Evolutionary conservation across 441 rosid genomes (phyloP).

Genomic region (Metrosideros polymorpha): DNA sequence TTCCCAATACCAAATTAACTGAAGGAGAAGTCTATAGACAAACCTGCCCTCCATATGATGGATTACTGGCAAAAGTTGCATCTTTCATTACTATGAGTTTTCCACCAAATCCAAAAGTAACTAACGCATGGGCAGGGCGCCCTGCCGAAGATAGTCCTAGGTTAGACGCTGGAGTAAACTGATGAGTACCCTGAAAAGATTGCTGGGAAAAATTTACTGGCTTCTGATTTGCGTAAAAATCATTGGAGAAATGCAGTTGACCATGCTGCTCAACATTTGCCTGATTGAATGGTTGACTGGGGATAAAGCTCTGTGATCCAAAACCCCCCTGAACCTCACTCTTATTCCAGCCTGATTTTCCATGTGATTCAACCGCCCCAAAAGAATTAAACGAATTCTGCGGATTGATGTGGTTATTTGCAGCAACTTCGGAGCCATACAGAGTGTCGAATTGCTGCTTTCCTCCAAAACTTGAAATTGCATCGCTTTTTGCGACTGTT

Average conservation of each 20-base stretch:
- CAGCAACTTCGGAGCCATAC: constrained; percentile 27
- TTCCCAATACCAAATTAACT: background rate
- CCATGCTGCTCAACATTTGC: constrained; percentile 39
- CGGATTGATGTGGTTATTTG: constrained; percentile 24
- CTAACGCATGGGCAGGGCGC: constrained; percentile 92
- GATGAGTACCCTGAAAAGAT: constrained; percentile 41
- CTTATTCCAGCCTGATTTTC: constrained; percentile 22
- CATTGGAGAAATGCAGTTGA: constrained; percentile 36
- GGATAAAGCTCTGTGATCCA: constrained; percentile 33
- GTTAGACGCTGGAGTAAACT: constrained; percentile 42
- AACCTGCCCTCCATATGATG: constrained; percentile 80
- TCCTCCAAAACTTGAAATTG: constrained; percentile 28
- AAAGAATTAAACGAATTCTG: constrained; percentile 21
- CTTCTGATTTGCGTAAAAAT: constrained; percentile 43
- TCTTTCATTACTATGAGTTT: constrained; percentile 79
- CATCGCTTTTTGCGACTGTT: constrained; percentile 17
- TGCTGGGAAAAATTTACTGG: constrained; percentile 28
- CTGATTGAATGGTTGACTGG: constrained; percentile 38
- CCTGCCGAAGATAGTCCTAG: constrained; percentile 74
- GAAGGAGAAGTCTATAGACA: constrained; percentile 4
- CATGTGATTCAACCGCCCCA: constrained; percentile 22
- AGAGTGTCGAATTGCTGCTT: constrained; percentile 33
- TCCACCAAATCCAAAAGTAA: constrained; percentile 95
- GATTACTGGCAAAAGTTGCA: constrained; percentile 27
- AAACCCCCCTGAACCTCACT: constrained; percentile 37